phyloP scores from a whole-genome alignment of 2,329 filamentous ascomycete genomes.

The Albifimbria verrucaria region DNA sequence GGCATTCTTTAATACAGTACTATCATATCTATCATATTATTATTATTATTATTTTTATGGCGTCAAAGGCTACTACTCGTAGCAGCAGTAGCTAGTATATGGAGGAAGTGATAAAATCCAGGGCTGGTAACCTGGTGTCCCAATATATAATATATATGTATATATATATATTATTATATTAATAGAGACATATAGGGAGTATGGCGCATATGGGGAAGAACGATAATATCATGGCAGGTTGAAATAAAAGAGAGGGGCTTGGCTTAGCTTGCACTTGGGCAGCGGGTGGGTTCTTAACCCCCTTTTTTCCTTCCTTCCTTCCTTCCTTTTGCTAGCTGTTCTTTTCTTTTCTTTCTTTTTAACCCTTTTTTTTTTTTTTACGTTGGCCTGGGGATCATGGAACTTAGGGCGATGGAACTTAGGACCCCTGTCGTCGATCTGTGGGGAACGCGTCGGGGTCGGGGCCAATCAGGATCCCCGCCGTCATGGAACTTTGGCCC shows the following conservation, averaged over 20 bases:
- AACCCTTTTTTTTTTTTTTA: background rate
- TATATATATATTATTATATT: no score
- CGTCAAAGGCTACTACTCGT: no score
- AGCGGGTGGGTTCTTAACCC: slow-evolving; percentile 35
- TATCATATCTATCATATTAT: background rate
- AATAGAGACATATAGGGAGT: no score
- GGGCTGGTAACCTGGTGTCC: no score
- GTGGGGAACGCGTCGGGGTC: background rate
- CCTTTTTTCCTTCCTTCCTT: background rate
- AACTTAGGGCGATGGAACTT: background rate
- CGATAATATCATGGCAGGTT: no score
- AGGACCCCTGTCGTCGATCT: background rate
- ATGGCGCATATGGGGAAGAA: background rate
- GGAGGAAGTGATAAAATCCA: background rate
- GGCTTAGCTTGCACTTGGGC: no score
- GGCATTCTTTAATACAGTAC: no score
- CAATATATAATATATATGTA: no score
- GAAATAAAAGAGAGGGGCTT: no score
- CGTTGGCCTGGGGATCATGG: background rate
- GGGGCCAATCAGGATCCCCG: background rate
- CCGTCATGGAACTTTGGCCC: background rate
- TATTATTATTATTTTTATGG: background rate
- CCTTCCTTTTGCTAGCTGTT: slow-evolving; percentile 2
- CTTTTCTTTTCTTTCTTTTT: slow-evolving; percentile 1
- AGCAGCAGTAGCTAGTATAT: background rate